These are phyloP conservation scores for Annulohypoxylon truncatum DNA, from an alignment of 2,329 filamentous ascomycete genomes.

Conservation along the genomic window DNA sequence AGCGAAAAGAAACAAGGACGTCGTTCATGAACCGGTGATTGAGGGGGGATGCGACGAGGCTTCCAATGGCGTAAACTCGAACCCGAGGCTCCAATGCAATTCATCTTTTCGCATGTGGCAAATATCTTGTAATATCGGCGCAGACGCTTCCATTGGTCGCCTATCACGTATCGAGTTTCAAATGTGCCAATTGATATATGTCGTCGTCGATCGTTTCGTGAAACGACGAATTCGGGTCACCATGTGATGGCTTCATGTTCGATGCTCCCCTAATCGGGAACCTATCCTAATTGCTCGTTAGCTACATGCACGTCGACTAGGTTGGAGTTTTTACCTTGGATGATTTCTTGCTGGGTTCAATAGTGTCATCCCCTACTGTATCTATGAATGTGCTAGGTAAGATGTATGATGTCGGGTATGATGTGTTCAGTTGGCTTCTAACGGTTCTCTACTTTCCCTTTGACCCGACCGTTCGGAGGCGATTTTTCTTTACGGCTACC, in stretches of 20 bases:
- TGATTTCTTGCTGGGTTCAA: background rate
- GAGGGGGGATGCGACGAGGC: background rate
- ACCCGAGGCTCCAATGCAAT: background rate
- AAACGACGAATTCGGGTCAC: background rate
- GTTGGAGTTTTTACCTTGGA: background rate
- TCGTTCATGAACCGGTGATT: too few relatives aligned
- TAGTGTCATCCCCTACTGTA: too few relatives aligned
- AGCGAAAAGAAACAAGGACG: background rate
- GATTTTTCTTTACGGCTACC: background rate
- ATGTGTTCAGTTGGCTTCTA: background rate
- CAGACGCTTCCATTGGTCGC: background rate
- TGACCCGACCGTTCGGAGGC: background rate
- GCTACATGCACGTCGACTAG: background rate
- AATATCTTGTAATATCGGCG: background rate
- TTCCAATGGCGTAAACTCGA: background rate
- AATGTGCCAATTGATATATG: background rate
- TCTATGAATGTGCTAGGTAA: too few relatives aligned
- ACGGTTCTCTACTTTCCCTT: background rate
- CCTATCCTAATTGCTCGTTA: background rate
- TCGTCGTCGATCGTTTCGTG: background rate
- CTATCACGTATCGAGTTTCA: background rate
- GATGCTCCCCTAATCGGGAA: background rate
- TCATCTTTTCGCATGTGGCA: background rate
- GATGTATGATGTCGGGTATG: too few relatives aligned
- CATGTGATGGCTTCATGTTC: background rate